These are phyloP conservation scores for Podaxis mareebaensis DNA, from an alignment of 768 basidiomycete genomes.

Conservation along the genomic window DNA sequence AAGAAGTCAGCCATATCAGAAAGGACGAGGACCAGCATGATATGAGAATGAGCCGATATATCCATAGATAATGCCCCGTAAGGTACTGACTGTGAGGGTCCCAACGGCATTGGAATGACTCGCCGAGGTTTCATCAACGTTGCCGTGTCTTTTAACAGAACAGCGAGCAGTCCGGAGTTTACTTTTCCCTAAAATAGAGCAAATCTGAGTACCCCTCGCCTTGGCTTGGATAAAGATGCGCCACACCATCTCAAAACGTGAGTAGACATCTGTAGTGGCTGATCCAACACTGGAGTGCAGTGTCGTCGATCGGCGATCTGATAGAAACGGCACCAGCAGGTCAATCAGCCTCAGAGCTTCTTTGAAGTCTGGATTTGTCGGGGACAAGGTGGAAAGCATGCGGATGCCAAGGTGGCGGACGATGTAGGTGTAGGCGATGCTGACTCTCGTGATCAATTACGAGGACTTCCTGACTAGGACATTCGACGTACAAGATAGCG, in stretches of 20 bases:
- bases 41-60: conserved; percentile 38
- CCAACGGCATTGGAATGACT: conserved; percentile 26
- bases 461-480: background rate
- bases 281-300: conserved; percentile 50
- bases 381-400: conserved; percentile 46
- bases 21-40: conserved; percentile 44
- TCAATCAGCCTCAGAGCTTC: conserved; percentile 52
- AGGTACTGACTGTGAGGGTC: conserved; percentile 15
- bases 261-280: conserved; percentile 66
- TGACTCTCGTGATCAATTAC: conserved; percentile 27
- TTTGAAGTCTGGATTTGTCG: conserved; percentile 41
- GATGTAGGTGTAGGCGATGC: conserved; percentile 68
- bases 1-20: conserved; percentile 57
- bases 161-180: conserved; percentile 43
- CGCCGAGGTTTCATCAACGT: conserved; percentile 52
- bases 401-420: conserved; percentile 64
- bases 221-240: background rate
- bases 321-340: conserved; percentile 63
- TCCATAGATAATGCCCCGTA: conserved; percentile 18
- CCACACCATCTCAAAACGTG: conserved; percentile 58
- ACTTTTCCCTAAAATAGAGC: conserved; percentile 31
- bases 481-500: conserved; percentile 60
- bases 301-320: conserved; percentile 57
- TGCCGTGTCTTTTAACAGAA: conserved; percentile 59
- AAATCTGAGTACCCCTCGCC: background rate